These are phyloP conservation scores for Drechslera avenae DNA, from an alignment of 2,329 filamentous ascomycete species.

Conservation along the genomic window DNA sequence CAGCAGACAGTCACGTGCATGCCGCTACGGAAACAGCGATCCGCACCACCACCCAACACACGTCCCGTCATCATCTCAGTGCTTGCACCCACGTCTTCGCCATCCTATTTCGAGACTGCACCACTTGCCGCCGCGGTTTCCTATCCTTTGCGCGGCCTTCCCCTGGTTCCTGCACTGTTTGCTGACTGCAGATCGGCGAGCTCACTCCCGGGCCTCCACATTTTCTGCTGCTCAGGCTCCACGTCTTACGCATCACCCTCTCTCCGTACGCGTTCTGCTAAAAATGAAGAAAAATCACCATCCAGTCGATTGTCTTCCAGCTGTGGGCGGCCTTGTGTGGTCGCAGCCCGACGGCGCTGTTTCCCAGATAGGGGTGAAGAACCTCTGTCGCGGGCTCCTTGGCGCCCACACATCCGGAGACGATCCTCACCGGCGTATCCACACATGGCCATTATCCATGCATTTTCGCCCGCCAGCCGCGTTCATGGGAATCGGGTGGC, in stretches of 20 bases:
- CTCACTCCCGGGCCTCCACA: slow-evolving; percentile 21
- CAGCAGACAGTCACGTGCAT: too few relatives aligned
- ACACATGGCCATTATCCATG: slow-evolving; percentile 15
- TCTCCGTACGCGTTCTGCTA: background rate
- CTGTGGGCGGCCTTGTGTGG: slow-evolving; percentile 8
- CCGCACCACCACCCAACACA: too few relatives aligned
- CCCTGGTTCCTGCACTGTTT: slow-evolving; percentile 23
- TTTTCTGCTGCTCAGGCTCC: slow-evolving; percentile 14
- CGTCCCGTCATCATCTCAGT: background rate
- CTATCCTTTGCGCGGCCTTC: slow-evolving; percentile 1
- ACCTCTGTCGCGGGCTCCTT: background rate
- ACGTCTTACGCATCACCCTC: slow-evolving; percentile 17
- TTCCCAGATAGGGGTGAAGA: background rate
- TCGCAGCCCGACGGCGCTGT: slow-evolving; percentile 6
- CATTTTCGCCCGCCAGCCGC: slow-evolving; percentile 8
- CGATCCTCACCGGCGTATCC: slow-evolving; percentile 13
- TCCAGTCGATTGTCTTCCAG: background rate
- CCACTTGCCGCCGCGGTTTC: slow-evolving; percentile 1
- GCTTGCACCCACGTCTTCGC: background rate
- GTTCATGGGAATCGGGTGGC: background rate
- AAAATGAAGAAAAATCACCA: too few relatives aligned
- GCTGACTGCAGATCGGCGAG: slow-evolving; percentile 23
- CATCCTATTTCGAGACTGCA: too few relatives aligned
- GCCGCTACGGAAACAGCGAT: too few relatives aligned
- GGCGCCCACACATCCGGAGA: slow-evolving; percentile 6